Conservation (phyloP, 2,329 filamentous ascomycete species). For the Colletotrichum truncatum region DNA sequence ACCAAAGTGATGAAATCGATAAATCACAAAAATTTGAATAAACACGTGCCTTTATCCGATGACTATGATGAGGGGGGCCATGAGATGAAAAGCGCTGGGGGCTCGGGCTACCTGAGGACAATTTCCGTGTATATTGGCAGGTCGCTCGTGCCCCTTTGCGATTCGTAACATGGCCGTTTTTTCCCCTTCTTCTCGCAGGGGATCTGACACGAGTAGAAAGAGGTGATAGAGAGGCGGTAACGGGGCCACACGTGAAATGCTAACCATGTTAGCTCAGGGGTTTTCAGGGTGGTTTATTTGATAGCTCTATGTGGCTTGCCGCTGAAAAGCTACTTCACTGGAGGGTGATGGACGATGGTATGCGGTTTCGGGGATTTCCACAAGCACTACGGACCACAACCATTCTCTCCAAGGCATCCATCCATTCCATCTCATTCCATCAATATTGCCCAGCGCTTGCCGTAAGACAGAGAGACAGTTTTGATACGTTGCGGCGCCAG, state of each 20-base stretch:
- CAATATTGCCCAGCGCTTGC: too few relatives aligned
- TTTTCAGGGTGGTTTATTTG: neutral
- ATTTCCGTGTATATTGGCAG: constrained; percentile 25
- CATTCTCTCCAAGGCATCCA: neutral
- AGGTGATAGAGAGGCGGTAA: neutral
- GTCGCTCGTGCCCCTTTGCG: constrained; percentile 19
- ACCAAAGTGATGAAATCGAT: neutral
- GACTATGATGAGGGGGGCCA: neutral
- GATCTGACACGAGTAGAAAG: constrained; percentile 2
- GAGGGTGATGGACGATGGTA: neutral
- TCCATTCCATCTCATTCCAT: too few relatives aligned
- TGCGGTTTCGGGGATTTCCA: neutral
- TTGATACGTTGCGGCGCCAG: neutral
- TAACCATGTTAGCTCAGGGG: constrained; percentile 21
- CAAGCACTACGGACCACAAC: neutral
- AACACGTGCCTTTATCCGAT: neutral
- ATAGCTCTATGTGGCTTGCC: neutral
- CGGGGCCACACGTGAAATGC: neutral
- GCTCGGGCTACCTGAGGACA: constrained; percentile 22
- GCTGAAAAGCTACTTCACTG: neutral
- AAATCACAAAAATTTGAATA: neutral
- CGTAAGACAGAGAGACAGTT: neutral
- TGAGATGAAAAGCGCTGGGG: neutral
- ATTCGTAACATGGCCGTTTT: constrained; percentile 7
- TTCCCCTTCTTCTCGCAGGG: neutral